phyloP scores from a whole-genome alignment of 495 filamentous ascomycete species.

The Aspergillus hancockii region DNA sequence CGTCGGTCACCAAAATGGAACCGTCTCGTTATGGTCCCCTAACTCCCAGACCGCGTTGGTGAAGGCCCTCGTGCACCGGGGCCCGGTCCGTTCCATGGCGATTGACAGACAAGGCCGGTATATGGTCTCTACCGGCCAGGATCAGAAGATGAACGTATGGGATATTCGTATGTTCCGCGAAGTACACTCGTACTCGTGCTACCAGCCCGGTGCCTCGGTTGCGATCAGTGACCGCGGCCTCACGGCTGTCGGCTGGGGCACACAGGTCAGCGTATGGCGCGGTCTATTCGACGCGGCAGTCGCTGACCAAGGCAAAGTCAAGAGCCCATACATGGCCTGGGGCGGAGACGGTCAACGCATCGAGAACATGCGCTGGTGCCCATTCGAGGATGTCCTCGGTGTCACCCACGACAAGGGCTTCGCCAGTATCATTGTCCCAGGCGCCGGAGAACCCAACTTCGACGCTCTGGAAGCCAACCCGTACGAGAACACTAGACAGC shows the following conservation, averaged over 20 bases:
- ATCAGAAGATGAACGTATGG: constrained; percentile 91
- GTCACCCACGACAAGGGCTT: constrained; percentile 84
- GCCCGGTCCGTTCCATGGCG: constrained; percentile 84
- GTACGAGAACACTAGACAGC: constrained; percentile 92
- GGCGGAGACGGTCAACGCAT: constrained; percentile 82
- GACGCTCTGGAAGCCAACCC: constrained; percentile 92
- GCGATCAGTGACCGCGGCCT: constrained; percentile 86
- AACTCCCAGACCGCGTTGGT: constrained; percentile 84
- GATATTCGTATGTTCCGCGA: constrained; percentile 93
- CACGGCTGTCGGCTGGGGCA: constrained; percentile 90
- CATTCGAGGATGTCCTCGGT: constrained; percentile 90
- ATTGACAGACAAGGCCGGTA: constrained; percentile 89
- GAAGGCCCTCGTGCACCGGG: constrained; percentile 90
- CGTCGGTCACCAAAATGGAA: constrained; percentile 90
- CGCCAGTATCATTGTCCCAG: constrained; percentile 84
- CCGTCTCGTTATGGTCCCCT: constrained; percentile 94
- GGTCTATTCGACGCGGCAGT: constrained; percentile 75
- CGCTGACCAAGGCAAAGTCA: constrained; percentile 72
- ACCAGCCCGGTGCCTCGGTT: constrained; percentile 79
- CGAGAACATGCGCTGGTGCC: constrained; percentile 86
- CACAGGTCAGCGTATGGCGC: constrained; percentile 84
- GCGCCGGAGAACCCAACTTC: constrained; percentile 94
- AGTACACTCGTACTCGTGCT: constrained; percentile 86
- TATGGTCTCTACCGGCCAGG: constrained; percentile 93
- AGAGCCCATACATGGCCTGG: constrained; percentile 91